Percentiles rank a stretch among this genome's conserved stretches.
Conservation (phyloP, 306 rosid species). For the Cicer pinnatifidum region DNA sequence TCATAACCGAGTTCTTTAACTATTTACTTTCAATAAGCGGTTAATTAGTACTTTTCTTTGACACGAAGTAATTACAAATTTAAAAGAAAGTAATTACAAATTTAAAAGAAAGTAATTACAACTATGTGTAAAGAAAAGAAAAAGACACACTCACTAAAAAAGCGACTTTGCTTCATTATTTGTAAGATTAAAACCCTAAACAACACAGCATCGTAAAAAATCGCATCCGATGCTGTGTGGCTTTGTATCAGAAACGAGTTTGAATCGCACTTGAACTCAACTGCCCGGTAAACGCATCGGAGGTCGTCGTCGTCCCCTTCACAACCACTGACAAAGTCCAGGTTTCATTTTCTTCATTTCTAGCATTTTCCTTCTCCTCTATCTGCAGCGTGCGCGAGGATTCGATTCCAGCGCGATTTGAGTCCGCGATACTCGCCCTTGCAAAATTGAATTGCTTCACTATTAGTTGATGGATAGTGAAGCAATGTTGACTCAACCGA, state of each 20-base stretch:
- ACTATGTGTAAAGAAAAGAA: too few relatives aligned
- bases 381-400: background rate
- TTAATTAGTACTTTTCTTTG: too few relatives aligned
- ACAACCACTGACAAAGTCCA: background rate
- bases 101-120: too few relatives aligned
- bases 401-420: background rate
- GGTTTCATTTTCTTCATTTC: background rate
- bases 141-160: too few relatives aligned
- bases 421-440: background rate
- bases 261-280: background rate
- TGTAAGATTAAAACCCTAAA: background rate
- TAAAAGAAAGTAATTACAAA: too few relatives aligned
- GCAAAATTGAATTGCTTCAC: background rate
- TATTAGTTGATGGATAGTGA: conserved; percentile 11
- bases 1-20: too few relatives aligned
- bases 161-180: too few relatives aligned
- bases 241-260: conserved; percentile 1
- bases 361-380: background rate
- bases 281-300: background rate
- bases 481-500: background rate
- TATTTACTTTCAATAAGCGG: too few relatives aligned
- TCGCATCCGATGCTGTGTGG: background rate
- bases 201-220: background rate
- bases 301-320: background rate
- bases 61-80: too few relatives aligned